These are phyloP conservation scores for Dryadomyces quercivorus DNA, from an alignment of 2,329 filamentous ascomycete species.

Conservation along the genomic window DNA sequence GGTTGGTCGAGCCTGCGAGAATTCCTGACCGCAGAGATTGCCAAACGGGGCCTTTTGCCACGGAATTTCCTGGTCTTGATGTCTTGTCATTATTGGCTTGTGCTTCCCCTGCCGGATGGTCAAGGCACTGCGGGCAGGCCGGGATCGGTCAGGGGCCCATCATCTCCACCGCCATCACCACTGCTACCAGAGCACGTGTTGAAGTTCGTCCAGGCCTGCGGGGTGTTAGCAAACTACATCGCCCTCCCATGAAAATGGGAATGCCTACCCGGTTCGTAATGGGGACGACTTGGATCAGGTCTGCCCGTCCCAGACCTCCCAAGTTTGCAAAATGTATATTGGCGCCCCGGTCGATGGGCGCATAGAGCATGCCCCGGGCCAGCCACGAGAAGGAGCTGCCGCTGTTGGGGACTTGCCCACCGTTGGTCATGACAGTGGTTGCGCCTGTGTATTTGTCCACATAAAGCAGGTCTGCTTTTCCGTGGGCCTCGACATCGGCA, in stretches of 20 bases:
- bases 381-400: not conserved
- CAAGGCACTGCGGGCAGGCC: not conserved
- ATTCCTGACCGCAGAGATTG: too few species aligned
- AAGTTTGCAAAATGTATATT: not conserved
- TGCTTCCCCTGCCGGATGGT: too few species aligned
- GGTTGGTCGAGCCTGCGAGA: too few species aligned
- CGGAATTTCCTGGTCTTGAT: too few species aligned
- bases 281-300: not conserved
- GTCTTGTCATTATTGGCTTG: too few species aligned
- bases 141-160: not conserved
- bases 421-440: conserved; percentile 16
- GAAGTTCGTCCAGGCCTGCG: not conserved
- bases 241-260: too few species aligned
- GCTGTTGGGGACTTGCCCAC: not conserved
- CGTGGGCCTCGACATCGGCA: conserved; percentile 16
- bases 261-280: too few species aligned
- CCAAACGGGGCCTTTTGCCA: too few species aligned
- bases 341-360: not conserved
- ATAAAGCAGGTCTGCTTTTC: conserved; percentile 15
- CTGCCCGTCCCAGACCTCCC: not conserved
- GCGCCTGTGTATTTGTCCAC: conserved; percentile 19
- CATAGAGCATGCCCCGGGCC: not conserved
- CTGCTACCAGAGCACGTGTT: not conserved
- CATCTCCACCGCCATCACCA: not conserved
- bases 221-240: too few species aligned